Evolutionary conservation across 2,329 filamentous ascomycete genomes (phyloP).

Genomic region (Pseudogymnoascus destructans): DNA sequence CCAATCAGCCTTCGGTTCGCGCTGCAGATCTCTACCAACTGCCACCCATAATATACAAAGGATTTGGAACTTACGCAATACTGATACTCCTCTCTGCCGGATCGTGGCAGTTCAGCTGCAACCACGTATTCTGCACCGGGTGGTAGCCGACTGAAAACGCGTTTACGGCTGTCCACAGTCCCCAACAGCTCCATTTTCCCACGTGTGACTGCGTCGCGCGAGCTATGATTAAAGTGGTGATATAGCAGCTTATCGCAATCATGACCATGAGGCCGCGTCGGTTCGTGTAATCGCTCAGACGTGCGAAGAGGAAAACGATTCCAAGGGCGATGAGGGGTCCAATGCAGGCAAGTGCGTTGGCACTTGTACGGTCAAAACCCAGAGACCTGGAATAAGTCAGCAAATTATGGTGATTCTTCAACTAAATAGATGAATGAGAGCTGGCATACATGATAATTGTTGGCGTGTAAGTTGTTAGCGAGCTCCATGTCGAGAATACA

Average conservation of each 20-base stretch:
- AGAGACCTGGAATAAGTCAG: constrained; percentile 14
- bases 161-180: constrained; percentile 14
- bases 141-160: constrained; percentile 19
- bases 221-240: constrained; percentile 28
- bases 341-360: constrained; percentile 24
- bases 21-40: background rate
- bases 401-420: background rate
- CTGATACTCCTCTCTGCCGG: constrained; percentile 23
- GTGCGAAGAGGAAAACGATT: constrained; percentile 13
- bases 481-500: constrained; percentile 17
- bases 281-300: constrained; percentile 22
- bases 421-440: background rate
- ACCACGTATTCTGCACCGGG: constrained; percentile 23
- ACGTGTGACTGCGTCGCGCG: constrained; percentile 19
- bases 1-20: background rate
- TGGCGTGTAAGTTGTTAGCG: constrained; percentile 24
- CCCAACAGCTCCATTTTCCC: constrained; percentile 2
- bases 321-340: constrained; percentile 15
- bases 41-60: background rate
- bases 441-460: constrained; percentile 20
- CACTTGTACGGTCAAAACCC: constrained; percentile 19
- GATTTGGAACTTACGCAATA: constrained; percentile 21
- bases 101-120: constrained; percentile 14
- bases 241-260: constrained; percentile 27
- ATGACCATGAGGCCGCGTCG: constrained; percentile 28